Conservation (phyloP, 495 filamentous ascomycete genomes). For the Penicillium fimorum region DNA sequence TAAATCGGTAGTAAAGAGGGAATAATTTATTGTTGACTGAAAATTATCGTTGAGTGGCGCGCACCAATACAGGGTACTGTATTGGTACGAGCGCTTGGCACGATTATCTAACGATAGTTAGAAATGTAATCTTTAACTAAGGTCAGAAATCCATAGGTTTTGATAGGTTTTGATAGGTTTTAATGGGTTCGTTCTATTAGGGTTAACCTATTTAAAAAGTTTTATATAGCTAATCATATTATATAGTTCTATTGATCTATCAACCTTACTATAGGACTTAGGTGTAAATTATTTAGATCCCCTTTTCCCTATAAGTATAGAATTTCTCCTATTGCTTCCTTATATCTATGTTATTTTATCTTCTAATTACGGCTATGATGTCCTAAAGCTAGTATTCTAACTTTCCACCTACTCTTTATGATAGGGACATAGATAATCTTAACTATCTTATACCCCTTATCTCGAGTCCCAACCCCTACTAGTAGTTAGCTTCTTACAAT, state of each 20-base stretch:
- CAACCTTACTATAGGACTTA: neutral
- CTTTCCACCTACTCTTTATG: neutral
- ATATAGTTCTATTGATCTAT: neutral
- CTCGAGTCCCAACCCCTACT: neutral
- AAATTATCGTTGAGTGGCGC: too few relatives aligned
- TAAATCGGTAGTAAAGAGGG: too few relatives aligned
- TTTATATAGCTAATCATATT: neutral
- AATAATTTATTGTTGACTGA: too few relatives aligned
- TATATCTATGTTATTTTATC: neutral
- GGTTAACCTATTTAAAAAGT: neutral
- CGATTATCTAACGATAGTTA: too few relatives aligned
- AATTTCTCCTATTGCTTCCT: neutral
- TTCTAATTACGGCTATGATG: neutral
- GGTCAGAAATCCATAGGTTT: too few relatives aligned
- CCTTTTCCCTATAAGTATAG: neutral
- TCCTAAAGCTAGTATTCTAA: conserved; percentile 1
- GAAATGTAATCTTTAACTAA: too few relatives aligned
- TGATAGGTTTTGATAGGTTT: too few relatives aligned
- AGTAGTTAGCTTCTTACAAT: neutral
- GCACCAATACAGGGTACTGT: too few relatives aligned
- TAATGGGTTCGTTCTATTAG: neutral
- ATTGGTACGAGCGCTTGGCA: too few relatives aligned
- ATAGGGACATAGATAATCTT: neutral
- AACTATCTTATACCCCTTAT: neutral
- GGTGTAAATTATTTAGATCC: neutral